Base-by-base conservation (phyloP, 345 rosid species). In the Eucalyptus fibrosa region DNA sequence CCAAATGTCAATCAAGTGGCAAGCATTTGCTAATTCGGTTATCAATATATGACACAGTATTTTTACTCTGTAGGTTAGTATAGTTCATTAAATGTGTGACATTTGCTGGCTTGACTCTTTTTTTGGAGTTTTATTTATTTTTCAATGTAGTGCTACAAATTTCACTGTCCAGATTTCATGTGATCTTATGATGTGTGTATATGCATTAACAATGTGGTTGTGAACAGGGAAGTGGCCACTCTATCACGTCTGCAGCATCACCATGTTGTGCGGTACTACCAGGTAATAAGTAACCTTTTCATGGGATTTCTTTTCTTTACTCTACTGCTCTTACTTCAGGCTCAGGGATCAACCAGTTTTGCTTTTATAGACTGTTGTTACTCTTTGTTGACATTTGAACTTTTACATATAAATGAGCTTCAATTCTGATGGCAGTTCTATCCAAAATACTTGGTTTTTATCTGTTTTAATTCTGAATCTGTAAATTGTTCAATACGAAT, bases 251-350 rank as follows among this genome's bases (percentile, higher is more conserved):
- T 97, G 93, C 99, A 97, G 89, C 99, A 97, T 96, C 98, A 94
- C n/a, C 99, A 97, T 94, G 99, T 97, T 87, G 99, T 97, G 86
- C 99, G 99, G 62, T 97, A 97, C 92, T 97, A 97, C 95, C 99
- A 97, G 97, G 99, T 97, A 82, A 88, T 90, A 8, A 69, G 62
- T 65, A 88, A 83, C 50, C 87, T 37, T 50, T 88, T 80, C 89
- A 86, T 88, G 34, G 32, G 24, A 40, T 32, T 32, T 86, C 55
- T 11, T 86, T 86, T 86, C 40, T 37, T 24, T 77, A 40, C 28
- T 77, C 83, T 77, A 40, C 28, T 77, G 30, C 83, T 12, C 30
- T 77, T 40, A 40, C 47, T 77, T 77, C 47, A 77, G 47, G 47
- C 28, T 77, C 30, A 11, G 83, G 45, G 83, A 77, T 77, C 47